A percentile compares a stretch with the other conserved stretches of the same genome.
Conservation (phyloP, 305 asterid genomes). For the Fraxinus xanthoxyloides region DNA sequence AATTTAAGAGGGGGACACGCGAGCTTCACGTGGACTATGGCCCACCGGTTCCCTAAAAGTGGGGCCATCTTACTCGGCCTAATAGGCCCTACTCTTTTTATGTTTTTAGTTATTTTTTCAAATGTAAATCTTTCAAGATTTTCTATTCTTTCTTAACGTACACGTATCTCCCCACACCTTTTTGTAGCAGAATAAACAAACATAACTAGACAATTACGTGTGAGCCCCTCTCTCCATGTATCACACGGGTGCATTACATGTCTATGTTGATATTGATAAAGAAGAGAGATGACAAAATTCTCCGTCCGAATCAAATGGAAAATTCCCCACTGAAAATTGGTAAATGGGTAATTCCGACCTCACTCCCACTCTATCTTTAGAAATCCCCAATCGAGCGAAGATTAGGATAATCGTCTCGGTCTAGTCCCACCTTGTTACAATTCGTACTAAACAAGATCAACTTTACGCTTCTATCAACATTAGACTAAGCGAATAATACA, state of each 20-base stretch:
- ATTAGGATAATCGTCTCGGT: too few relatives aligned
- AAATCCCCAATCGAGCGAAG: background rate
- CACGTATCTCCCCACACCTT: conserved; percentile 24
- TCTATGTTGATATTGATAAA: background rate
- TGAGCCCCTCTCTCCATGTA: conserved; percentile 19
- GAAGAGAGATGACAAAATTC: background rate
- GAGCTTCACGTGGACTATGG: conserved; percentile 40
- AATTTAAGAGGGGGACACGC: conserved; percentile 5
- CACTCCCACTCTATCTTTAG: background rate
- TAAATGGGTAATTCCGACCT: too few relatives aligned
- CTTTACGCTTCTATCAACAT: too few relatives aligned
- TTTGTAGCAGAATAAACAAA: conserved; percentile 6
- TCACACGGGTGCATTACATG: background rate
- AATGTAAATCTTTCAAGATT: background rate
- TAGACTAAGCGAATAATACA: too few relatives aligned
- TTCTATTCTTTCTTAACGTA: conserved; percentile 22
- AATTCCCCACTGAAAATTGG: background rate
- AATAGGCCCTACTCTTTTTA: background rate
- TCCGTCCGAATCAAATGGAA: too few relatives aligned
- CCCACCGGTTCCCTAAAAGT: conserved; percentile 43
- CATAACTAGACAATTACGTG: conserved; percentile 32
- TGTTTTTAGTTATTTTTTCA: background rate
- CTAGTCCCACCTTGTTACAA: too few relatives aligned
- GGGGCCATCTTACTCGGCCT: conserved; percentile 28
- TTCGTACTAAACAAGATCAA: too few relatives aligned